phyloP scores from a whole-genome alignment of 2,329 filamentous ascomycete species.

The Zymoseptoria brevis region DNA sequence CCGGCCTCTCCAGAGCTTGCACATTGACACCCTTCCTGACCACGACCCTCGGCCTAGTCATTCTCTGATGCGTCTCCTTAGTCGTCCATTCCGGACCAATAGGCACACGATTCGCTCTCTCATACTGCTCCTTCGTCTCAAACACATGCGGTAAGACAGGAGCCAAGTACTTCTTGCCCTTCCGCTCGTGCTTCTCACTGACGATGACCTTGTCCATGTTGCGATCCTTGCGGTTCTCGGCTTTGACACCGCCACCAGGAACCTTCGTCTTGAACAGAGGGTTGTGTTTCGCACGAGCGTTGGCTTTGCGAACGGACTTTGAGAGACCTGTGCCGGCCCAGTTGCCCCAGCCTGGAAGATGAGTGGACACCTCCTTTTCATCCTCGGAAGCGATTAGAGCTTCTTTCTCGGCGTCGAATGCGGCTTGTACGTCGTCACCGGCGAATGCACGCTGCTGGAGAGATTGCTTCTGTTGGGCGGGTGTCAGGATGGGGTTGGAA shows the following conservation, averaged over 20 bases:
- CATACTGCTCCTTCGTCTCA: constrained; percentile 81
- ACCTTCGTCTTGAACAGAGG: constrained; percentile 53
- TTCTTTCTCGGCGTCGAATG: constrained; percentile 75
- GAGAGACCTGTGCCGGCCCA: constrained; percentile 83
- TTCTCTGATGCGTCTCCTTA: constrained; percentile 87
- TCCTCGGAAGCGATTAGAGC: constrained; percentile 66
- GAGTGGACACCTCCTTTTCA: constrained; percentile 72
- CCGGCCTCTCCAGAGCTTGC: constrained; percentile 74
- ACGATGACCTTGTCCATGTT: constrained; percentile 81
- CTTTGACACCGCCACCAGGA: constrained; percentile 58
- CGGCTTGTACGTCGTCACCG: constrained; percentile 70
- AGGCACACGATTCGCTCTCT: constrained; percentile 75
- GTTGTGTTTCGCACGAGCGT: constrained; percentile 42
- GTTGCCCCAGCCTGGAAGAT: constrained; percentile 88
- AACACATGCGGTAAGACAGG: constrained; percentile 80
- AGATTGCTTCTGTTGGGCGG: constrained; percentile 49
- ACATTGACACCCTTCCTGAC: constrained; percentile 80
- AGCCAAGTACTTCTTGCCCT: constrained; percentile 85
- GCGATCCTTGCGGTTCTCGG: constrained; percentile 69
- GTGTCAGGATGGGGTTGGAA: constrained; percentile 20
- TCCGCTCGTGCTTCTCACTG: constrained; percentile 82
- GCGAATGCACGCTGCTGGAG: constrained; percentile 77
- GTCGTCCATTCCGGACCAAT: constrained; percentile 93
- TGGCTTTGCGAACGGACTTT: constrained; percentile 57
- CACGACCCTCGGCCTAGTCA: constrained; percentile 80